These are phyloP conservation scores for Tricholoma sp. DNA, from an alignment of 768 basidiomycete genomes.

Conservation along the genomic window DNA sequence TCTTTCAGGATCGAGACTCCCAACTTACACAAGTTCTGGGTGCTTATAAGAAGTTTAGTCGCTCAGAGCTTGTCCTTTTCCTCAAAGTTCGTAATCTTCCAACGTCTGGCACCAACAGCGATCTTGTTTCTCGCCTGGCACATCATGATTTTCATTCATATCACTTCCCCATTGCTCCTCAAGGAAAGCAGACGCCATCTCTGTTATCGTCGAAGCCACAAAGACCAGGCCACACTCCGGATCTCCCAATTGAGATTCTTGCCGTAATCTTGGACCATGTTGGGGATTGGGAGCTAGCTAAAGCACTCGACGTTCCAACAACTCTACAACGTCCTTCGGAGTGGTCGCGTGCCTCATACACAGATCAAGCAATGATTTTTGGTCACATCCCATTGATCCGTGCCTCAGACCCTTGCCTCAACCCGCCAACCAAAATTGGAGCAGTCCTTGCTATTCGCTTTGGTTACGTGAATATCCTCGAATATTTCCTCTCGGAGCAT, in stretches of 20 bases:
- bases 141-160: conserved; percentile 75
- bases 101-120: conserved; percentile 52
- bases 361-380: conserved; percentile 70
- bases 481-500: conserved; percentile 65
- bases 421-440: conserved; percentile 67
- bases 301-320: conserved; percentile 71
- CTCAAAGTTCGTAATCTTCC: conserved; percentile 70
- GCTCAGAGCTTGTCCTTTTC: conserved; percentile 69
- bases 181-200: conserved; percentile 21
- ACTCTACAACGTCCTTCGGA: conserved; percentile 58
- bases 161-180: conserved; percentile 42
- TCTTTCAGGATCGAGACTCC: conserved; percentile 27
- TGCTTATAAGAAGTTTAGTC: conserved; percentile 66
- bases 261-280: conserved; percentile 74
- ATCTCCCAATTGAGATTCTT: conserved; percentile 73
- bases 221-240: conserved; percentile 37
- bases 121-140: conserved; percentile 67
- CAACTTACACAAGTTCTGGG: conserved; percentile 48
- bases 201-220: conserved; percentile 23
- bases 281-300: conserved; percentile 82
- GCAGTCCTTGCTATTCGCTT: conserved; percentile 66
- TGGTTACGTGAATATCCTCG: conserved; percentile 70
- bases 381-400: conserved; percentile 57
- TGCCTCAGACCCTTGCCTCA: conserved; percentile 47
- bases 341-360: conserved; percentile 66